A percentile compares a stretch with the other conserved stretches of the same genome.
Evolutionary conservation across 2,329 filamentous ascomycete species (phyloP).

Genomic region (Aspergillus pseudotamarii): DNA sequence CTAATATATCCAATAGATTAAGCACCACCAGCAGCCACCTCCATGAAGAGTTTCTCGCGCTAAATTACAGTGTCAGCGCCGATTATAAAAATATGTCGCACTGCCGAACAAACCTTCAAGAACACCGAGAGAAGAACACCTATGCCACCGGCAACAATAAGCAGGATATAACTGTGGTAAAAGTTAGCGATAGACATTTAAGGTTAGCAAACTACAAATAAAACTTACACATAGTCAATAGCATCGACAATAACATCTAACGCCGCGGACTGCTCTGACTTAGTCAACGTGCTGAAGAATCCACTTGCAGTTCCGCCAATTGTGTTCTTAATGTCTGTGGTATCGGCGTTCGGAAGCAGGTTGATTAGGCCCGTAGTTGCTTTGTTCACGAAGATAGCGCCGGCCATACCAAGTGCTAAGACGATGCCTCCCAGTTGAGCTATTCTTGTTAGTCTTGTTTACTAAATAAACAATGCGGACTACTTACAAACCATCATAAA

Average conservation of each 20-base stretch:
- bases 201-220: no score
- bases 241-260: not conserved
- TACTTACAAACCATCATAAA: slow-evolving; percentile 15
- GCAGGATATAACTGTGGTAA: no score
- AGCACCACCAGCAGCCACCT: slow-evolving; percentile 1
- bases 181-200: no score
- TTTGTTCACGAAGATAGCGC: slow-evolving; percentile 16
- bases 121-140: no score
- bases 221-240: no score
- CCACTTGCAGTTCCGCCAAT: not conserved
- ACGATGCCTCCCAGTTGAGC: slow-evolving; percentile 14
- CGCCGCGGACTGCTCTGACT: not conserved
- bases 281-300: not conserved
- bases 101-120: no score
- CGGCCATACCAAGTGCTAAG: slow-evolving; percentile 17
- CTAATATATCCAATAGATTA: not conserved
- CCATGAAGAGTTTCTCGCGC: not conserved
- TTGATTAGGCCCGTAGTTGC: slow-evolving; percentile 9
- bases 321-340: not conserved
- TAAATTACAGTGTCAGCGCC: not conserved
- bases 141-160: no score
- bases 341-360: slow-evolving; percentile 12
- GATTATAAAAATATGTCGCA: not conserved
- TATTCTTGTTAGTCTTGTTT: not conserved
- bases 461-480: no score